These are phyloP conservation scores for Ochetophila trinervis DNA, from an alignment of 306 rosid species.

Conservation along the genomic window DNA sequence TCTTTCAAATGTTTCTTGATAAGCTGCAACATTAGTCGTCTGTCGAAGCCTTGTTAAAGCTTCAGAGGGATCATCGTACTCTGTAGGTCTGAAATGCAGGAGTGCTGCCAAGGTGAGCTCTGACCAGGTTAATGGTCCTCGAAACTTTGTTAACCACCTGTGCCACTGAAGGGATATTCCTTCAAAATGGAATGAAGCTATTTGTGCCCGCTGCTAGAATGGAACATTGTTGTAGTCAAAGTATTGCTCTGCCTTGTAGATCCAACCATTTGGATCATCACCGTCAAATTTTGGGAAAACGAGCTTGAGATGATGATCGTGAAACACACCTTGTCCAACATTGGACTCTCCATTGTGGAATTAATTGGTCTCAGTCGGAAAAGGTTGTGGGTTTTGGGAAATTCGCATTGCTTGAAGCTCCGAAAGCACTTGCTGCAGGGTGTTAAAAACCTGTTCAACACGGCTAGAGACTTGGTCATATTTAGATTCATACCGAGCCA, in stretches of 20 bases:
- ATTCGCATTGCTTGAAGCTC: too few species aligned
- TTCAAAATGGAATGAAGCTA: neutral
- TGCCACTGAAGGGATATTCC: neutral
- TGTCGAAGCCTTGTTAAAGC: too few species aligned
- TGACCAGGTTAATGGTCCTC: neutral
- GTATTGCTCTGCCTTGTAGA: neutral
- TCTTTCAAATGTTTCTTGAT: neutral
- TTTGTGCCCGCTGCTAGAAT: neutral
- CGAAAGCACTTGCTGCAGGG: too few species aligned
- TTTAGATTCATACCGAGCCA: too few species aligned
- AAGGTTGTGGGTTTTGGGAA: too few species aligned
- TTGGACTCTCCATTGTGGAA: too few species aligned
- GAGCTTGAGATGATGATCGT: neutral
- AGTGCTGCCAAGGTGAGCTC: neutral
- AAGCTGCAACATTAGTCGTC: neutral
- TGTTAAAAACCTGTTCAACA: too few species aligned
- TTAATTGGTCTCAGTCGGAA: too few species aligned
- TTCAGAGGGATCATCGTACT: too few species aligned
- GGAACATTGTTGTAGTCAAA: neutral
- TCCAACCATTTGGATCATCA: neutral
- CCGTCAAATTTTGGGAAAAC: neutral
- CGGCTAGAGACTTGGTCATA: too few species aligned
- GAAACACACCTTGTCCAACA: too few species aligned
- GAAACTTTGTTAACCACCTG: neutral
- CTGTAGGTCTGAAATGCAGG: too few species aligned